These are phyloP conservation scores for Fusarium bactridioides DNA, from an alignment of 2,329 filamentous ascomycete species.

Conservation along the genomic window DNA sequence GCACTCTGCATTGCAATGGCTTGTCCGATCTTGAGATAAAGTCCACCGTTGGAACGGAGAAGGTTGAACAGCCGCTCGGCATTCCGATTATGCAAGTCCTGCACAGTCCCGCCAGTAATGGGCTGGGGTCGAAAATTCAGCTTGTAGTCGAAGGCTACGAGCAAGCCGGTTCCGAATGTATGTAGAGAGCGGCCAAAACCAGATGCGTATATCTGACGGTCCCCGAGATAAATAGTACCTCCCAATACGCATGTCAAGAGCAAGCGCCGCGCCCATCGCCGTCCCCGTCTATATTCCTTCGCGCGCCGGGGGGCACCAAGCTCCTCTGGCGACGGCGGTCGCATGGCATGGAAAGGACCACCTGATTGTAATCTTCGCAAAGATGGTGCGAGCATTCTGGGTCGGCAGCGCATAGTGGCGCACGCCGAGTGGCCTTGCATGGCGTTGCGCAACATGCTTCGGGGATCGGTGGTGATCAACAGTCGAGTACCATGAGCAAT, in stretches of 20 bases:
- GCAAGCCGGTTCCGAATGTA: constrained; percentile 80
- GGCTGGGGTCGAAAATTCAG: constrained; percentile 90
- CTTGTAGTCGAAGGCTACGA: constrained; percentile 93
- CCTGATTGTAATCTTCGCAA: constrained; percentile 44
- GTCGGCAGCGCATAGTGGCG: constrained; percentile 40
- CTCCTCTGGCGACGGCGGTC: constrained; percentile 79
- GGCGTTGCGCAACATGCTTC: constrained; percentile 43
- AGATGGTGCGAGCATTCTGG: constrained; percentile 58
- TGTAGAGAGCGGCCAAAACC: constrained; percentile 79
- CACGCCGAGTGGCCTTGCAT: constrained; percentile 37
- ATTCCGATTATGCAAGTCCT: constrained; percentile 82
- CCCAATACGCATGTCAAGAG: constrained; percentile 66
- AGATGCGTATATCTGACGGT: constrained; percentile 79
- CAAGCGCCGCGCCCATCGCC: constrained; percentile 81
- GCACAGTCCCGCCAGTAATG: constrained; percentile 74
- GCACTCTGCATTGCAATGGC: constrained; percentile 98
- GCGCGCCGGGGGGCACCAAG: constrained; percentile 76
- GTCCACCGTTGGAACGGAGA: constrained; percentile 83
- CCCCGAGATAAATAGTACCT: constrained; percentile 71
- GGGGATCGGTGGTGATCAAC: constrained; percentile 17
- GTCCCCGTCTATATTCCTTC: constrained; percentile 73
- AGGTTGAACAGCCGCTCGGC: constrained; percentile 85
- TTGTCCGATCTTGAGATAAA: constrained; percentile 98
- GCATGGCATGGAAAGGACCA: constrained; percentile 68
- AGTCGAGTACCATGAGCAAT: constrained; percentile 20